These are phyloP conservation scores for Trichoderma cornu-damae DNA, from an alignment of 2,329 filamentous ascomycete genomes.

Conservation along the genomic window DNA sequence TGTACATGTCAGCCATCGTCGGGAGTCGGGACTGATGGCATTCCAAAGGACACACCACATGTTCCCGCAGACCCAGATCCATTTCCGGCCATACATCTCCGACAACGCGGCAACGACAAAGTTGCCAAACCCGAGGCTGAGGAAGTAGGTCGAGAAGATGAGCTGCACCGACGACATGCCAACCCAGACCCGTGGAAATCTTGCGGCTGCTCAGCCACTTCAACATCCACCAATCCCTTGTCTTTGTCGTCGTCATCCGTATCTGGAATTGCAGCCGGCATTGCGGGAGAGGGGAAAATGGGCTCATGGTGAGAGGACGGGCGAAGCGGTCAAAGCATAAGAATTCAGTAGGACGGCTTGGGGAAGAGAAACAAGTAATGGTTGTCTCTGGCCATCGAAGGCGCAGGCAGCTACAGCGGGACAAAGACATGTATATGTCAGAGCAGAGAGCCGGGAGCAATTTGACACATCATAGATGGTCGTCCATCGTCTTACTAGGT, in stretches of 20 bases:
- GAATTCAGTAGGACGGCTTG: too few species aligned
- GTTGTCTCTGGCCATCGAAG: too few species aligned
- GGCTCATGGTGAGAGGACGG: accelerated
- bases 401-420: too few species aligned
- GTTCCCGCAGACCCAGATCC: slow-evolving; percentile 32
- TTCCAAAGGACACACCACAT: slow-evolving; percentile 36
- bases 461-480: too few species aligned
- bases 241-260: neutral
- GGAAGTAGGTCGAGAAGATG: slow-evolving; percentile 33
- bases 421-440: neutral
- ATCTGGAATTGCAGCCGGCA: neutral
- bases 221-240: neutral
- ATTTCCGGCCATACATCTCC: slow-evolving; percentile 33
- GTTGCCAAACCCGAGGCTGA: slow-evolving; percentile 33
- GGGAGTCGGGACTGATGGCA: slow-evolving; percentile 31
- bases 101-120: slow-evolving; percentile 33
- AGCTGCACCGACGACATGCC: slow-evolving; percentile 26
- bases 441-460: too few species aligned
- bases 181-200: slow-evolving; percentile 26
- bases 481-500: too few species aligned
- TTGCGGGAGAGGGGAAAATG: neutral
- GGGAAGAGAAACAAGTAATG: too few species aligned
- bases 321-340: too few species aligned
- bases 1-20: slow-evolving; percentile 35
- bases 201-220: too few species aligned